Base-by-base conservation (phyloP, 2,329 filamentous ascomycete species). In the Cadophora luteo-olivacea region DNA sequence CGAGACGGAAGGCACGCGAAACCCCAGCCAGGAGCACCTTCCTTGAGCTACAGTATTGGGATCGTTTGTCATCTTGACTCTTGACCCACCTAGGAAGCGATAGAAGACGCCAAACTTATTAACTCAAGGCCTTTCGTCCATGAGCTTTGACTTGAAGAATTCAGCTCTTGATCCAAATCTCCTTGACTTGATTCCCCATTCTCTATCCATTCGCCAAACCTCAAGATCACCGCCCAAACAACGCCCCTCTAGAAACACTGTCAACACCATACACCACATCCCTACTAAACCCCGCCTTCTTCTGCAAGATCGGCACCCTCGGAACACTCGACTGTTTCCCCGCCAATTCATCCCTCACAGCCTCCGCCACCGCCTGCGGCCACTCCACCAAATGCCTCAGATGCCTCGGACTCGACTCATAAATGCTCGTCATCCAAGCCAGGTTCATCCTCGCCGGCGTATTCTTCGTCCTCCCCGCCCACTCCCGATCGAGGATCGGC, bases 401-500 rank as follows among this genome's bases (percentile, higher is more conserved):
- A 24, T 36, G 7, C 0, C 14, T 8, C 24, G 66, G 57, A 29
- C 52, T 33, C 14, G 54, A 48, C 0, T 67, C 63, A 11, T 51
- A 33, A 11, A 70, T 70, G 0, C 24, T 60, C 4, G 57, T 54
- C 60, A 70, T 60, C 68, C 68, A 70, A n/a, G 38, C 51, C 2
- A 70, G 19, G 16, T 63, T 70, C 58, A 61, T 63, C 24, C 62
- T 29, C 11, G 61, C 38, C 4, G 62, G 62, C 5, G 68, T 63
- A 41, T 36, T 54, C 52, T 68, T 70, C n/a, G 51, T 52, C 19
- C 65, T 22, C 9, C 76, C 71, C 0, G 75, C 75, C 68, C 72
- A 78, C 57, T 78, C 77, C 9, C 74, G 73, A 32, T 73, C 70
- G 3, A 77, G 69, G 6, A 84, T 79, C 0, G 82, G 82, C 5